Evolutionary conservation across 2,329 filamentous ascomycete genomes (phyloP).

Genomic region (Xylaria sp.): DNA sequence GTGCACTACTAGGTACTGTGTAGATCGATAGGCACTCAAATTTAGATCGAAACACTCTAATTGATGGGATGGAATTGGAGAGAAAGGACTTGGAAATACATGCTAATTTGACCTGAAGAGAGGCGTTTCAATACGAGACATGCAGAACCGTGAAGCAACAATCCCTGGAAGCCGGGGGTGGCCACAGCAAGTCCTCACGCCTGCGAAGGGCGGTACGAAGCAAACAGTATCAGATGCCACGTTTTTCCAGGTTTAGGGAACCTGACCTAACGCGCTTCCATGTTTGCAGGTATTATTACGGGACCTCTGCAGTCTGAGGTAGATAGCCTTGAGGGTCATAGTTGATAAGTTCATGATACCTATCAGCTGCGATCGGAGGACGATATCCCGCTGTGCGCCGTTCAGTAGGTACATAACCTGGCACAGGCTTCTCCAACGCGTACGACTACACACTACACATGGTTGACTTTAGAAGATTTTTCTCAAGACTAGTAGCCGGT

Average conservation of each 20-base stretch:
- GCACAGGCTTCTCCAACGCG: too few species aligned
- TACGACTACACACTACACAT: too few species aligned
- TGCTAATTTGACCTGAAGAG: conserved; percentile 12
- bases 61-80: background rate
- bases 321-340: too few species aligned
- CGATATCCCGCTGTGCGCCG: too few species aligned
- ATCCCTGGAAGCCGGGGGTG: conserved; percentile 10
- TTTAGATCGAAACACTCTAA: conserved; percentile 2
- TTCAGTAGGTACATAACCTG: too few species aligned
- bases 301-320: background rate
- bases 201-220: conserved; percentile 7
- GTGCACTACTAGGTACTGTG: background rate
- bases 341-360: too few species aligned
- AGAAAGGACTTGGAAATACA: conserved; percentile 13
- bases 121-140: conserved; percentile 27
- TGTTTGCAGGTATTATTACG: background rate
- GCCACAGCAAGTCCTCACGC: conserved; percentile 10
- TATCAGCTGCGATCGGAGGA: too few species aligned
- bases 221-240: conserved; percentile 9
- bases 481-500: background rate
- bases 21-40: background rate
- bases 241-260: conserved; percentile 1
- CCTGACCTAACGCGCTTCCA: background rate
- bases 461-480: background rate
- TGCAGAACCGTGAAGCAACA: conserved; percentile 15